Conservation (phyloP, 2,329 filamentous ascomycete genomes). For the Sporothrix luriei region DNA sequence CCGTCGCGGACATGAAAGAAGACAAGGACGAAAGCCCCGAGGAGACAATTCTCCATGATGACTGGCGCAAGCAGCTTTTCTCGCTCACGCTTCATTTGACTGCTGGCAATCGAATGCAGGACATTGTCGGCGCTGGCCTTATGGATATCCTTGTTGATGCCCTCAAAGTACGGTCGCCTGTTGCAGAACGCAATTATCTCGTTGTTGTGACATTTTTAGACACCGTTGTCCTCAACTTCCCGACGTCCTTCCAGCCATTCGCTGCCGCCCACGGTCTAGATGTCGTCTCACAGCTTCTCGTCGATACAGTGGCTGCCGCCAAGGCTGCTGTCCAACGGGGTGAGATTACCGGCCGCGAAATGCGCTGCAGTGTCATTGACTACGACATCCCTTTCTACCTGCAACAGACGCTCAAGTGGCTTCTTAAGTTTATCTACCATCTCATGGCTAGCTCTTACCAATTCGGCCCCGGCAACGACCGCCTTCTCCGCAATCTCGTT, state of each 20-base stretch:
- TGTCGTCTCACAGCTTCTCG: slow-evolving; percentile 82
- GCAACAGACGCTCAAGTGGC: slow-evolving; percentile 88
- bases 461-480: slow-evolving; percentile 72
- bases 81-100: slow-evolving; percentile 82
- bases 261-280: slow-evolving; percentile 83
- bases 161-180: slow-evolving; percentile 75
- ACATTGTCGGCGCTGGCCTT: slow-evolving; percentile 85
- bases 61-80: slow-evolving; percentile 90
- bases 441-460: slow-evolving; percentile 78
- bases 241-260: slow-evolving; percentile 80
- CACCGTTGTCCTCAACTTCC: slow-evolving; percentile 80
- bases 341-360: slow-evolving; percentile 68
- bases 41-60: slow-evolving; percentile 69
- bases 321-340: slow-evolving; percentile 66
- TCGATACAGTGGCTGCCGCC: slow-evolving; percentile 73
- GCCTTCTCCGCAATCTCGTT: slow-evolving; percentile 86
- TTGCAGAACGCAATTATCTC: slow-evolving; percentile 81
- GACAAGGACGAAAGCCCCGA: slow-evolving; percentile 60
- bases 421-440: slow-evolving; percentile 95
- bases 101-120: slow-evolving; percentile 71
- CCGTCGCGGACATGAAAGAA: slow-evolving; percentile 75
- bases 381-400: slow-evolving; percentile 92
- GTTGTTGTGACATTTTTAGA: slow-evolving; percentile 87
- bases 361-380: slow-evolving; percentile 81
- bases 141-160: slow-evolving; percentile 90